Conservation (phyloP, 2,329 filamentous ascomycete species). For the Exophiala spinifera region DNA sequence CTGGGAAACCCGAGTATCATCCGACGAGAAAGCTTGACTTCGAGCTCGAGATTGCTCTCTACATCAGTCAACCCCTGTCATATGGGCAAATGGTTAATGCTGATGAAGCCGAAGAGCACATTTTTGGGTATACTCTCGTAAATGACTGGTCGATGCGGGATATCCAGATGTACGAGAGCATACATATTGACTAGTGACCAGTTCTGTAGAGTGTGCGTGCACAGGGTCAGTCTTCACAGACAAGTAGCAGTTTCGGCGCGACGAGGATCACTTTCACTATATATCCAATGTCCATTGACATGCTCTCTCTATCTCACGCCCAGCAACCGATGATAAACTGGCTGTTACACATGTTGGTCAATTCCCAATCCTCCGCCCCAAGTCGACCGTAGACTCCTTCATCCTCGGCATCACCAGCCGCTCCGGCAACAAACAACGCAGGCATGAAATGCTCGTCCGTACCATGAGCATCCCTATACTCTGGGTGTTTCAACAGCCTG, state of each 20-base stretch:
- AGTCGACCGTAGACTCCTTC: conserved; percentile 42
- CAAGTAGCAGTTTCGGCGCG: no score
- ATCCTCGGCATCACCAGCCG: conserved; percentile 36
- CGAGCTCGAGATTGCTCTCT: conserved; percentile 75
- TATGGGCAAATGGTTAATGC: conserved; percentile 63
- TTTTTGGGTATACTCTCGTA: conserved; percentile 76
- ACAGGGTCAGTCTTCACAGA: no score
- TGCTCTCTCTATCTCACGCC: no score
- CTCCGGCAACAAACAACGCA: conserved; percentile 58
- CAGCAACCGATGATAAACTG: no score
- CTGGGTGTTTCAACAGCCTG: conserved; percentile 65
- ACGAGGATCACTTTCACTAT: no score
- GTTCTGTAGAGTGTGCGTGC: no score
- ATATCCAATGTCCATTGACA: no score
- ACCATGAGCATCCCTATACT: conserved; percentile 63
- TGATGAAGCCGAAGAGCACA: conserved; percentile 61
- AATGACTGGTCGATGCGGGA: conserved; percentile 64
- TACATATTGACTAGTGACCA: no score
- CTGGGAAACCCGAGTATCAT: no score
- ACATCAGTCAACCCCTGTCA: conserved; percentile 62
- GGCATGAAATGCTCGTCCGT: conserved; percentile 70
- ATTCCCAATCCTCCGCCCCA: conserved; percentile 58
- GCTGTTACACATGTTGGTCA: conserved; percentile 38
- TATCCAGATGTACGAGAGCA: no score
- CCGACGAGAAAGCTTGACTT: conserved; percentile 60